Conservation (phyloP, 2,329 filamentous ascomycete genomes). For the Fusarium miscanthi region DNA sequence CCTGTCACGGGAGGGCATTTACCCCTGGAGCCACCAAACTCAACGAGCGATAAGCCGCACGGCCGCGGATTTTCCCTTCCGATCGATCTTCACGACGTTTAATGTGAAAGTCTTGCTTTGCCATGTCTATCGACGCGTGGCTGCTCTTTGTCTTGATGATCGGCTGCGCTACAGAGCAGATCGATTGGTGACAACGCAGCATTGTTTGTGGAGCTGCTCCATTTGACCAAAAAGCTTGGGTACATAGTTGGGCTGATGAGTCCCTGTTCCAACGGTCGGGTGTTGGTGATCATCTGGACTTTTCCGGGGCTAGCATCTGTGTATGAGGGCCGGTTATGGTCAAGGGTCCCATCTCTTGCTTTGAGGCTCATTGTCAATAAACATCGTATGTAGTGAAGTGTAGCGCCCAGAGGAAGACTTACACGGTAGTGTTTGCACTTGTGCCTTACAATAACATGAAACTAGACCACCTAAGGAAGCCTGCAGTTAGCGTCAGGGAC, state of each 20-base stretch:
- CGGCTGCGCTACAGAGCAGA: conserved; percentile 4
- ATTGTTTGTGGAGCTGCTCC: conserved; percentile 28
- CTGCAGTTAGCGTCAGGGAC: conserved; percentile 3
- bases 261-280: conserved; percentile 30
- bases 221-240: conserved; percentile 25
- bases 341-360: conserved; percentile 6
- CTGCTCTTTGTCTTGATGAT: conserved; percentile 19
- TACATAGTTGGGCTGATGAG: not conserved
- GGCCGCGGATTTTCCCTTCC: not conserved
- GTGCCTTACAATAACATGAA: not conserved
- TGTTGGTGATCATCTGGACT: conserved; percentile 24
- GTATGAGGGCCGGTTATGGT: not conserved
- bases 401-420: not conserved
- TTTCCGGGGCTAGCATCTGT: conserved; percentile 8
- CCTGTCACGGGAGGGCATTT: conserved; percentile 23
- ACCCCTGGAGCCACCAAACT: conserved; percentile 29
- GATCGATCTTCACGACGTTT: not conserved
- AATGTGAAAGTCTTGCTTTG: not conserved
- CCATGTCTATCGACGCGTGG: conserved; percentile 18
- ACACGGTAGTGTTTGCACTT: not conserved
- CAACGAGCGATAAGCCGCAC: not conserved
- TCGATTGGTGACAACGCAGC: conserved; percentile 27
- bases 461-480: not conserved
- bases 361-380: not conserved
- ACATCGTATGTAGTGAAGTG: not conserved